Percentiles rank a stretch among this genome's conserved stretches.
Conservation (phyloP, 805 yeast species). For the Phaffomyces opuntiae region DNA sequence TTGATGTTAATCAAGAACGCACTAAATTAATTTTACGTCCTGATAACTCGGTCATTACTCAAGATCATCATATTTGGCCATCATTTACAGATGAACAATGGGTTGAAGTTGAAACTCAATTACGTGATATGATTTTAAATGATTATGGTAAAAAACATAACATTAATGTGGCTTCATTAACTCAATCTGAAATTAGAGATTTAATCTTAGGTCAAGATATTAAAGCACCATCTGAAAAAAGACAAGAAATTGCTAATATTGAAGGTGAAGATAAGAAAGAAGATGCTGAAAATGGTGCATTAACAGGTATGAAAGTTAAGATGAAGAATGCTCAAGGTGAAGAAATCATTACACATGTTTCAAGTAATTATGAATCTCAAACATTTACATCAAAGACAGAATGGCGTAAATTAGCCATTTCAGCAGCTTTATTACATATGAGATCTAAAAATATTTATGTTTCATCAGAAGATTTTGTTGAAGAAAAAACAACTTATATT, state of each 20-base stretch:
- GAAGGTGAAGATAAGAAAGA: conserved; percentile 41
- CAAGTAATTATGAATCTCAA: conserved; percentile 81
- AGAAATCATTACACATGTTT: conserved; percentile 89
- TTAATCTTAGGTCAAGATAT: conserved; percentile 91
- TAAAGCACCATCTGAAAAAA: conserved; percentile 77
- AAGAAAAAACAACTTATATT: conserved; percentile 57
- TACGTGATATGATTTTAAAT: conserved; percentile 78
- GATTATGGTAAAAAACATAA: conserved; percentile 84
- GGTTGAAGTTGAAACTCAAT: conserved; percentile 80
- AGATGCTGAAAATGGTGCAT: conserved; percentile 17
- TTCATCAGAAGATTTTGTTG: conserved; percentile 57
- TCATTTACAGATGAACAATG: conserved; percentile 82
- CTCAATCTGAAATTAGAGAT: conserved; percentile 91
- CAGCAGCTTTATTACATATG: conserved; percentile 63
- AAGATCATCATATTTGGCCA: conserved; percentile 91
- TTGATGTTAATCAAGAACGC: conserved; percentile 69
- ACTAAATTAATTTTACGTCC: conserved; percentile 72
- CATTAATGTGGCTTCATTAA: conserved; percentile 78
- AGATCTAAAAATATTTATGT: conserved; percentile 72
- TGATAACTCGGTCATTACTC: conserved; percentile 59
- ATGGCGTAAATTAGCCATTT: conserved; percentile 86
- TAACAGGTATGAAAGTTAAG: conserved; percentile 59
- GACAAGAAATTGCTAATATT: conserved; percentile 79
- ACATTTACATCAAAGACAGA: conserved; percentile 77
- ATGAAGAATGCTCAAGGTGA: conserved; percentile 94